Percentiles rank a stretch among this genome's conserved stretches.
Conservation (phyloP, 805 yeast species). For the Cyberlindnera japonica region DNA sequence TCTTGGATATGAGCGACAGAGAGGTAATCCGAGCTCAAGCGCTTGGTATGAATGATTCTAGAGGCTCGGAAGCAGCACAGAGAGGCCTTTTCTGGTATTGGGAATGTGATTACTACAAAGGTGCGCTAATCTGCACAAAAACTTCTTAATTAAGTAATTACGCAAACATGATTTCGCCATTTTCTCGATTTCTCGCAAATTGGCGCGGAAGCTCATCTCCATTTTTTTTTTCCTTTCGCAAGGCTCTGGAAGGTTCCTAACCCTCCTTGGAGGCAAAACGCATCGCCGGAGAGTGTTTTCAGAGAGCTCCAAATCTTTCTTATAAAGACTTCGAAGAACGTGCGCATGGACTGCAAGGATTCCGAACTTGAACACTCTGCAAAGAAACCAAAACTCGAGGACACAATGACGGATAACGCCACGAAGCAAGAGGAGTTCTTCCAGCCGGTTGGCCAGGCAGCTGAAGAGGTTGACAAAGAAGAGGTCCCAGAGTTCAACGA, state of each 20-base stretch:
- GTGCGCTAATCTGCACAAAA: too few species aligned
- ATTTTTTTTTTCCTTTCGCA: slow-evolving; percentile 5
- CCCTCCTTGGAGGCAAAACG: too few species aligned
- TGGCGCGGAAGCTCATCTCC: slow-evolving; percentile 13
- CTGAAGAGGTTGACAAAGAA: slow-evolving; percentile 40
- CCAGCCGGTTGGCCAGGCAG: slow-evolving; percentile 58
- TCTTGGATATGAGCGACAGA: too few species aligned
- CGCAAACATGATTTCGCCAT: not conserved
- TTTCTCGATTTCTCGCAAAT: not conserved
- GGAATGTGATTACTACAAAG: too few species aligned
- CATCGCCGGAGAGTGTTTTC: too few species aligned
- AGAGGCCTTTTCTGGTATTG: too few species aligned
- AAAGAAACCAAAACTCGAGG: slow-evolving; percentile 17
- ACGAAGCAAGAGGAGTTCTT: slow-evolving; percentile 41
- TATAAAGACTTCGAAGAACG: not conserved
- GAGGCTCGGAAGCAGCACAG: too few species aligned
- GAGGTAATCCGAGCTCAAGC: too few species aligned
- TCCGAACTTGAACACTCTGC: not conserved
- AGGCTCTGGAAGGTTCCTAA: not conserved
- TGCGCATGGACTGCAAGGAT: slow-evolving; percentile 3
- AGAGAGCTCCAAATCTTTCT: slow-evolving; percentile 2
- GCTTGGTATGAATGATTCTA: too few species aligned
- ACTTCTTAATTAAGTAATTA: too few species aligned
- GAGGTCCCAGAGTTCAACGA: slow-evolving; percentile 21
- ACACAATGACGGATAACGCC: slow-evolving; percentile 13